These are phyloP conservation scores for Eucalyptus pauciflora DNA, from an alignment of 345 rosid species.

Conservation along the genomic window DNA sequence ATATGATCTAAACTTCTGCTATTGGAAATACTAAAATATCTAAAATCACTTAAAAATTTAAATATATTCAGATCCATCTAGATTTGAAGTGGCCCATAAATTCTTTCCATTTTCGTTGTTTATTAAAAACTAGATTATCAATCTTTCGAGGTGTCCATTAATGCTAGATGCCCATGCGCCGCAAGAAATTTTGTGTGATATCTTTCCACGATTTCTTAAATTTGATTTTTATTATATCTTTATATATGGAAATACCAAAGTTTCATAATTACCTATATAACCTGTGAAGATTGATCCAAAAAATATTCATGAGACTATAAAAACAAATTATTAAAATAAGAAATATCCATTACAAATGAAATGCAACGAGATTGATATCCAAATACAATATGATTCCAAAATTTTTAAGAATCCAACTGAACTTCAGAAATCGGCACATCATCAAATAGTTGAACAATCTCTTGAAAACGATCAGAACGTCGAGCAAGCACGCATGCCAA, in stretches of 20 bases:
- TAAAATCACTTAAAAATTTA: too few species aligned
- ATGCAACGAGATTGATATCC: neutral
- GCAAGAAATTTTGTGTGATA: neutral
- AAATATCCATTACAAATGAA: neutral
- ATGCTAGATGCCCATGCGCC: neutral
- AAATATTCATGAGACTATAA: neutral
- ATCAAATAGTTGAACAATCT: neutral
- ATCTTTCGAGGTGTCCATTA: neutral
- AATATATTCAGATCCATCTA: neutral
- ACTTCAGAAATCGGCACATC: neutral
- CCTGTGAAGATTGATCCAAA: neutral
- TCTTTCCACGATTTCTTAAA: too few species aligned
- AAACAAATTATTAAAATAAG: neutral
- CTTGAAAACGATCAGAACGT: accelerated
- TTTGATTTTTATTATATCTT: too few species aligned
- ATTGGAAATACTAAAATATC: neutral
- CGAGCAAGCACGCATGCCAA: neutral
- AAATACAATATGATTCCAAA: neutral
- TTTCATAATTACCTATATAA: neutral
- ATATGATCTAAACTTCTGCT: neutral
- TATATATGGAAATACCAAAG: neutral
- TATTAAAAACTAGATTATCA: neutral
- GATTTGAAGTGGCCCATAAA: neutral
- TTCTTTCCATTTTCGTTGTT: neutral
- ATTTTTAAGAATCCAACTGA: neutral